Evolutionary conservation across 2,329 filamentous ascomycete genomes (phyloP), one percentile per base, ranked within the genome.

Genomic region (Exutisphaerella laricina): DNA sequence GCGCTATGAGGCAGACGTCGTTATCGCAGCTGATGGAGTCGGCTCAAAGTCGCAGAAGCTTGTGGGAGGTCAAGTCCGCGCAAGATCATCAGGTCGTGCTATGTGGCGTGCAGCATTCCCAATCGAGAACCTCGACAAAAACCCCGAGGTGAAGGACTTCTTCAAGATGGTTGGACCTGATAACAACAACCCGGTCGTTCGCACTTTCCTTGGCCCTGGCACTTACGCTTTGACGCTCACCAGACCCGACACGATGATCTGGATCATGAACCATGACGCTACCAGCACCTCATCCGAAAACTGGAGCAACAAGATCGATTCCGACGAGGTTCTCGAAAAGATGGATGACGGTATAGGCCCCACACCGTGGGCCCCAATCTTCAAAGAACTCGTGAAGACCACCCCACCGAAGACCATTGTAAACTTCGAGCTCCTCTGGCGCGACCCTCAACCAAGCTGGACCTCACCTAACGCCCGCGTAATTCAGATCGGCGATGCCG

Each of bases 381-480:
- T 72, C 63, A 66, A 69, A 47, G 59, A 66, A 10, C 63, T 72
- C 12, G 66, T 72, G 25, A 62, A 65, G 23, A 57, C 56, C 43
- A 71, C 69, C 6, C 70, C 70, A 12, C 57, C 60, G 9, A 66
- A 71, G 35, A 71, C 67, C 17, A 70, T 73, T 36, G 66, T 74
- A 48, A 69, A 72, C 59, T 74, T 70, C 46, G 66, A 69, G 46
- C 64, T 74, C 2, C 61, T 72, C 13, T 73, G 69, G 70, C 41
- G 57, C 44, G 67, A 72, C 51, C 68, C 68, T 8, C 66, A 70
- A 45, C 67, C 66, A 1, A 66, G 54, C 35, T 72, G 68, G 69
- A 62, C 62, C 9, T 71, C 68, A 2, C 66, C 67, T 1, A 60
- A 48, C 4, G 67, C 62, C 8, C 66, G 66, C 17, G 64, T 72